Evolutionary conservation across 148 eudicot genomes (phyloP).

Genomic region (Rhododendron ovatum): DNA sequence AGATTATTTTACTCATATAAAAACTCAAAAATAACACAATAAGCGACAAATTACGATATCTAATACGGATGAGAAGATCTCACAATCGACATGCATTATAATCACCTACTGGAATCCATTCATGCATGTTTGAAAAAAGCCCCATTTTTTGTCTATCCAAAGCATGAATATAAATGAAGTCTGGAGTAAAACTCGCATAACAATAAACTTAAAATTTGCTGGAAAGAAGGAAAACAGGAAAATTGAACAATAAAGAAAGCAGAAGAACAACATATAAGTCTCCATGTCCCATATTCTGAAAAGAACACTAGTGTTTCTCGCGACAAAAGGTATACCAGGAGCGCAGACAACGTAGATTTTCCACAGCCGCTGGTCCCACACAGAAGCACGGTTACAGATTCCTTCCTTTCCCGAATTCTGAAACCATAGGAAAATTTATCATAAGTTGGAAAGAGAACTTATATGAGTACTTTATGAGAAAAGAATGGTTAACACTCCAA

Average conservation of each 20-base stretch:
- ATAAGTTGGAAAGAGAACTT: not conserved
- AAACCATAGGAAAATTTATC: constrained; percentile 10
- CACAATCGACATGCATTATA: not conserved
- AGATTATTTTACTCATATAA: not conserved
- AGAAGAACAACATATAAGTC: not conserved
- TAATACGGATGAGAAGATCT: not conserved
- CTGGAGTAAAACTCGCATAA: not conserved
- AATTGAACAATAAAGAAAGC: not conserved
- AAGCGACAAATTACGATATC: not conserved
- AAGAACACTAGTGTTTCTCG: not conserved
- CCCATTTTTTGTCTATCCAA: not conserved
- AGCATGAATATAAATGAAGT: not conserved
- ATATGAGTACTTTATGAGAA: not conserved
- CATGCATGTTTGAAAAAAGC: not conserved
- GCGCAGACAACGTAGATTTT: constrained; percentile 88
- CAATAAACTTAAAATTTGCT: not conserved
- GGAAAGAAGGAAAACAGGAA: not conserved
- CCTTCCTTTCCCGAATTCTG: constrained; percentile 91
- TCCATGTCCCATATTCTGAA: not conserved
- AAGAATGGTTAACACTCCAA: not conserved
- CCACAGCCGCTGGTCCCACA: constrained; percentile 99
- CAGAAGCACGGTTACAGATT: constrained; percentile 76
- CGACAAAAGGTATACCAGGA: constrained; percentile 52
- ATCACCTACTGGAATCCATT: not conserved
- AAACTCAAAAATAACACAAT: not conserved